Evolutionary conservation across 495 filamentous ascomycete species (phyloP), one percentile per base, ranked within the genome.

Genomic region (Trichoderma gamsii): DNA sequence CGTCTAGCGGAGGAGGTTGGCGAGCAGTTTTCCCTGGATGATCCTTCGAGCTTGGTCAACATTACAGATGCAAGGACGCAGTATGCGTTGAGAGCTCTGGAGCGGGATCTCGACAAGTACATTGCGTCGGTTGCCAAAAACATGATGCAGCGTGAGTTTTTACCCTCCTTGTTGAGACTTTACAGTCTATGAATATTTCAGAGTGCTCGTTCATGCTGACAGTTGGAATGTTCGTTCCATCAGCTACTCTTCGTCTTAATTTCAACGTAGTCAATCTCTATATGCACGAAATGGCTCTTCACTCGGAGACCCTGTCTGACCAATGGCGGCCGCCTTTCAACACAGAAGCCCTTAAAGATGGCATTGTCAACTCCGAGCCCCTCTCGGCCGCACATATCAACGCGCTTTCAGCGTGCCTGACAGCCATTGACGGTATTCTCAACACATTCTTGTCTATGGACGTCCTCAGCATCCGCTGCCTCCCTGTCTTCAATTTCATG

Each of bases 201-300:
- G 0, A 38, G 5, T 38, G 8, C 35, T 38, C 35, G 4, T 38
- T 46, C 32, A 9, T 41, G 15, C 65, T 70, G 12, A 71, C 21
- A 46, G 32, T 71, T 66, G 72, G 38, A 29, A 11, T 21, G 2
- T 25, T 29, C 4, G 4, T 59, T 7, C 11, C 27, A 23, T 44
- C 63, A 90, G 86, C 82, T 64, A 81, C 83, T 2, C 77, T 91
- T 4, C 76, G 80, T 68, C 76, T 91, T 56, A 82, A 82, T 63
- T 87, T 88, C 69, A 80, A 90, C 70, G 82, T 92, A 2, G 74
- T 92, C 41, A 89, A 84, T 68, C 79, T 97, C 3, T 97, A 94
- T 71, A 86, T 96, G 70, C 92, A 98, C 73, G 94, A 97, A 76
- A 89, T 94, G 64, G 88, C 89, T 3, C 85, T 96, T 72, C 88